Conservation (phyloP, 257 asterid species). For the Przewalskia tangutica region DNA sequence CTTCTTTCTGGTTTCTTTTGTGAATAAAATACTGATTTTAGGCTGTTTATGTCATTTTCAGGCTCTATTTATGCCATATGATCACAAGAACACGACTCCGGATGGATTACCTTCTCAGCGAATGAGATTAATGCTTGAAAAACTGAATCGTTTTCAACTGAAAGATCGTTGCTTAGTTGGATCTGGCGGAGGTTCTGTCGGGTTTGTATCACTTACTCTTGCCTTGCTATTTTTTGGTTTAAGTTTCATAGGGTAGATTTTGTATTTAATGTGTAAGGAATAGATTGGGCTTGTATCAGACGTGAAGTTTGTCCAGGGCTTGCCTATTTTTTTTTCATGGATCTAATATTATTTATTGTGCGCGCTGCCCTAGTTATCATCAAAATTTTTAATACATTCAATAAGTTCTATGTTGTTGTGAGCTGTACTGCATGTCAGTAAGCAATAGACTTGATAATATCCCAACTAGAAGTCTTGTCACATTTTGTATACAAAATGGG, state of each 20-base stretch:
- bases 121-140: slow-evolving; percentile 78
- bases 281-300: neutral
- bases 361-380: neutral
- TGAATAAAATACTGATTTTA: slow-evolving; percentile 6
- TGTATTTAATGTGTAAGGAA: neutral
- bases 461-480: neutral
- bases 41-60: slow-evolving; percentile 6
- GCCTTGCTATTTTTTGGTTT: neutral
- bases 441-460: neutral
- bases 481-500: no score
- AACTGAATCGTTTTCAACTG: slow-evolving; percentile 75
- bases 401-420: neutral
- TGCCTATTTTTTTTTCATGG: neutral
- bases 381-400: neutral
- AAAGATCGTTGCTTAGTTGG: slow-evolving; percentile 76
- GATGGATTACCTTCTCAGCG: slow-evolving; percentile 68
- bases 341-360: neutral
- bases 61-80: slow-evolving; percentile 98
- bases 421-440: neutral
- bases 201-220: slow-evolving; percentile 46
- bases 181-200: slow-evolving; percentile 99
- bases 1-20: neutral
- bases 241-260: neutral
- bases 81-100: slow-evolving; percentile 93
- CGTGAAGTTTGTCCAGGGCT: neutral